phyloP scores from a whole-genome alignment of 441 rosid species.

The Croton setiger region DNA sequence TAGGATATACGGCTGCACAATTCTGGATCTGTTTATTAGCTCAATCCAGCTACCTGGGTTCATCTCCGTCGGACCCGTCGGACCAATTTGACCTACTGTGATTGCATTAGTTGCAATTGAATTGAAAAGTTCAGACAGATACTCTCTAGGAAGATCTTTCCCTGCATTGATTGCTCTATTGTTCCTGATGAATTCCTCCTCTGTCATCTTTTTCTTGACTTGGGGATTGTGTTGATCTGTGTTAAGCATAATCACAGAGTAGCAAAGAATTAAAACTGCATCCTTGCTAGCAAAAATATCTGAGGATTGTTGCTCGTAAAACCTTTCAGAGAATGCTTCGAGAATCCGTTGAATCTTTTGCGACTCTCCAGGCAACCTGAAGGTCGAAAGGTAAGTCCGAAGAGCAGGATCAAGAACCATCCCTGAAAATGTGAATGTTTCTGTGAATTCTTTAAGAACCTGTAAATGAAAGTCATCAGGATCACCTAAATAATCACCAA shows the following conservation, averaged over 20 bases:
- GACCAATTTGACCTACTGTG: slow-evolving; percentile 46
- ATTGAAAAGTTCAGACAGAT: slow-evolving; percentile 73
- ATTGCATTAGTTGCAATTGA: slow-evolving; percentile 67
- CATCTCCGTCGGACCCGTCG: slow-evolving; percentile 53
- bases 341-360: slow-evolving; percentile 85
- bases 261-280: slow-evolving; percentile 64
- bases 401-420: slow-evolving; percentile 82
- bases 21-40: slow-evolving; percentile 53
- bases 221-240: slow-evolving; percentile 94
- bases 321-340: slow-evolving; percentile 78
- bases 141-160: slow-evolving; percentile 89
- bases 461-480: slow-evolving; percentile 70
- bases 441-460: slow-evolving; percentile 73
- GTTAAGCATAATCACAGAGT: slow-evolving; percentile 91
- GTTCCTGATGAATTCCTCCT: slow-evolving; percentile 88
- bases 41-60: slow-evolving; percentile 79
- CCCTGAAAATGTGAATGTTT: slow-evolving; percentile 65
- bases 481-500: slow-evolving; percentile 88
- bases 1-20: slow-evolving; percentile 37
- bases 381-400: slow-evolving; percentile 70
- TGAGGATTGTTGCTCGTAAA: slow-evolving; percentile 60
- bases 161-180: slow-evolving; percentile 82
- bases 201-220: slow-evolving; percentile 92
- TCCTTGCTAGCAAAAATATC: slow-evolving; percentile 74
- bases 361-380: slow-evolving; percentile 80